These are phyloP conservation scores for Xylaria intraflava DNA, from an alignment of 495 filamentous ascomycete genomes.

Conservation along the genomic window DNA sequence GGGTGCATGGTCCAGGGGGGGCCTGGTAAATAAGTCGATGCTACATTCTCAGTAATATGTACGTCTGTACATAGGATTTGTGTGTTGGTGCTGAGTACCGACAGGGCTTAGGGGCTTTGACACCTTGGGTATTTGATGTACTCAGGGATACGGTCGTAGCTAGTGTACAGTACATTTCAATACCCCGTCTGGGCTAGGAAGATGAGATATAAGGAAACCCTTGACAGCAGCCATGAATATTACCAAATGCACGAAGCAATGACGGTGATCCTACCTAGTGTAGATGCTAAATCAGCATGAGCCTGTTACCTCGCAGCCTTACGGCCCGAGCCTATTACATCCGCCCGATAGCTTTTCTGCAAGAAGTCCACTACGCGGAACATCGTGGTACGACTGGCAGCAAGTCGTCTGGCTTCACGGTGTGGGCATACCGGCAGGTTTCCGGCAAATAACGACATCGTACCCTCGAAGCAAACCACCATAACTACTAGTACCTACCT, in stretches of 20 bases:
- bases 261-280: not conserved
- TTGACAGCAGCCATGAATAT: not conserved
- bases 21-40: slow-evolving; percentile 23
- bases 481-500: too few relatives aligned
- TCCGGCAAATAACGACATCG: slow-evolving; percentile 7
- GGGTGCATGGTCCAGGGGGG: slow-evolving; percentile 24
- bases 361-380: slow-evolving; percentile 6
- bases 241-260: not conserved
- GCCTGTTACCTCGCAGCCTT: slow-evolving; percentile 7
- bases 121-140: not conserved
- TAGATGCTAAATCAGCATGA: not conserved
- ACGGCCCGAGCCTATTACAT: not conserved
- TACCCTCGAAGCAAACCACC: not conserved
- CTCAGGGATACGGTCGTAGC: slow-evolving; percentile 3
- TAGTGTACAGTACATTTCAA: not conserved
- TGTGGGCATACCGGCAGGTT: slow-evolving; percentile 5
- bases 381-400: slow-evolving; percentile 3
- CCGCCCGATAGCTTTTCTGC: not conserved
- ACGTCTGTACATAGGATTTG: slow-evolving; percentile 14
- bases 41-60: too few relatives aligned
- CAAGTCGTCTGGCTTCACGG: not conserved
- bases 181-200: not conserved
- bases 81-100: slow-evolving; percentile 14
- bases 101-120: slow-evolving; percentile 26
- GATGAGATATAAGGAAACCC: not conserved